Percentiles rank a stretch among this genome's conserved stretches.
phyloP scores from a whole-genome alignment of 2,329 filamentous ascomycete genomes.

The Botrytis paeoniae region DNA sequence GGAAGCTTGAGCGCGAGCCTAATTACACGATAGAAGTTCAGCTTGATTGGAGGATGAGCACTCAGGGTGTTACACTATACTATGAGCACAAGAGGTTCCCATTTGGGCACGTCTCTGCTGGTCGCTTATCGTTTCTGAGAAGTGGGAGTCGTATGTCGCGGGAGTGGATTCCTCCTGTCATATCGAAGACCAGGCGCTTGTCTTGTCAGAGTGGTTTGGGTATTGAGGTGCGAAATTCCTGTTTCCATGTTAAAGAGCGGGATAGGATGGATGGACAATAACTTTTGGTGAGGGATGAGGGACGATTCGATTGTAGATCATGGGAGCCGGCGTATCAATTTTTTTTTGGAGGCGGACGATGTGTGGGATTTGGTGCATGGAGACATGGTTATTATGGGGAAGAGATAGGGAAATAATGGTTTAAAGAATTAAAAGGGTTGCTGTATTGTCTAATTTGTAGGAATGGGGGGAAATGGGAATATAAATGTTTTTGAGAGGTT shows the following conservation, averaged over 20 bases:
- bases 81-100: background rate
- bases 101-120: background rate
- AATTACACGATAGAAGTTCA: background rate
- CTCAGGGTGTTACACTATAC: background rate
- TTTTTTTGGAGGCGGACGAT: no score
- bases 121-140: background rate
- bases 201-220: background rate
- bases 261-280: background rate
- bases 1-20: background rate
- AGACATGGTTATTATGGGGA: background rate
- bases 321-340: background rate
- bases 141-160: background rate
- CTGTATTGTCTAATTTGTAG: background rate
- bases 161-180: background rate
- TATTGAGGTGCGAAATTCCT: background rate
- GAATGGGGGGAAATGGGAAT: background rate
- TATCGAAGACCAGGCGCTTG: background rate
- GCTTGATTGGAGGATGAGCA: background rate
- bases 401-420: background rate
- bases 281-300: background rate
- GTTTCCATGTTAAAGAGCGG: background rate
- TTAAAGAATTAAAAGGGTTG: background rate
- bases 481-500: background rate
- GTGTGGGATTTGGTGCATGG: background rate
- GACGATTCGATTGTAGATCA: background rate